Evolutionary conservation across 2,329 filamentous ascomycete genomes (phyloP).

Genomic region (Alternaria gansuensis): DNA sequence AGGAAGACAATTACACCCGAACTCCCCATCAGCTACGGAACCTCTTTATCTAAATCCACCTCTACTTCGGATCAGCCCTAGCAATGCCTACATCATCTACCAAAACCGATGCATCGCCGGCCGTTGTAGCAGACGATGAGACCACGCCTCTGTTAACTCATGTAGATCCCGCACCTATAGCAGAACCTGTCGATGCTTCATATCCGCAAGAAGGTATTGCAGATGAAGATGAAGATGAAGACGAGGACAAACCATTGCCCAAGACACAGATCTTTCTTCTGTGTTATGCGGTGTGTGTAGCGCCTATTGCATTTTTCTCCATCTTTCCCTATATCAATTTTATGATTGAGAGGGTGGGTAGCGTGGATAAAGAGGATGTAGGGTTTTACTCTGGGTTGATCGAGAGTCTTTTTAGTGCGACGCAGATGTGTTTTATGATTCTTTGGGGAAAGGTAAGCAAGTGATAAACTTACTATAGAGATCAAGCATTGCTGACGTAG

Average conservation of each 20-base stretch:
- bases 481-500: background rate
- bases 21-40: background rate
- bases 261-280: conserved; percentile 71
- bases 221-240: conserved; percentile 22
- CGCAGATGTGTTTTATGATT: conserved; percentile 81
- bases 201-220: background rate
- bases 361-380: conserved; percentile 69
- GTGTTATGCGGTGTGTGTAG: conserved; percentile 75
- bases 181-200: conserved; percentile 19
- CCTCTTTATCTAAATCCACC: background rate
- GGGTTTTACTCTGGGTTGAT: conserved; percentile 84
- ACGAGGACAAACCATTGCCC: conserved; percentile 43
- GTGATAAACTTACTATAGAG: background rate
- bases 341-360: conserved; percentile 75
- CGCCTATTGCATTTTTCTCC: conserved; percentile 83
- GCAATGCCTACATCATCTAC: conserved; percentile 11
- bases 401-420: conserved; percentile 73
- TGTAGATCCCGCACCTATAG: conserved; percentile 27
- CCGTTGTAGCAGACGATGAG: conserved; percentile 31
- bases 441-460: conserved; percentile 64
- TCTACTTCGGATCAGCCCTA: background rate
- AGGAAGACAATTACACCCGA: background rate
- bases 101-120: background rate
- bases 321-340: conserved; percentile 83
- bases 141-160: conserved; percentile 42